These are phyloP conservation scores for Berberis vulgaris DNA, from an alignment of 164 flowering plant genomes.

Conservation along the genomic window DNA sequence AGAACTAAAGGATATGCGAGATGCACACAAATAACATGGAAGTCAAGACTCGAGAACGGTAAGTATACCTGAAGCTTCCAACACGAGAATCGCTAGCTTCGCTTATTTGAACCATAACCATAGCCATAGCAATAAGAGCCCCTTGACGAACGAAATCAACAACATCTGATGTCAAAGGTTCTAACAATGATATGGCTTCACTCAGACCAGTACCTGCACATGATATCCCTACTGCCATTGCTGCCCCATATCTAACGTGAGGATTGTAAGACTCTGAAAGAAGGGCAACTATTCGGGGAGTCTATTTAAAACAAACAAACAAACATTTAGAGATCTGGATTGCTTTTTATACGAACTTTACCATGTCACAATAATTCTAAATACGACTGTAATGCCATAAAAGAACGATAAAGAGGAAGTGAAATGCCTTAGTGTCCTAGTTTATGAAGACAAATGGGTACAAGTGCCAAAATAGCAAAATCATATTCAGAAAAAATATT, in stretches of 20 bases:
- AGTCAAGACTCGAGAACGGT: background rate
- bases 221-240: conserved; percentile 97
- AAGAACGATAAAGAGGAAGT: too few species aligned
- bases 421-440: too few species aligned
- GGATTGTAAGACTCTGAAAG: conserved; percentile 98
- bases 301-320: conserved; percentile 35
- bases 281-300: conserved; percentile 91
- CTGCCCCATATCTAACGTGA: conserved; percentile 98
- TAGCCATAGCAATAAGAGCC: conserved; percentile 98
- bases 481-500: too few species aligned
- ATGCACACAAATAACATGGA: background rate
- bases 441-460: too few species aligned
- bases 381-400: too few species aligned
- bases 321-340: background rate
- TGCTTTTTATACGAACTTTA: background rate
- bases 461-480: too few species aligned
- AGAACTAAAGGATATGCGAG: background rate
- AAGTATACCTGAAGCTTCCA: conserved; percentile 77
- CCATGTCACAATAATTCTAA: too few species aligned
- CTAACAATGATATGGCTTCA: conserved; percentile 94
- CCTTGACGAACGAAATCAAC: conserved; percentile 99
- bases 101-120: conserved; percentile 96
- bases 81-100: conserved; percentile 98
- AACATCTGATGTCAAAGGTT: conserved; percentile 96
- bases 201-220: conserved; percentile 99